A percentile compares a stretch with the other conserved stretches of the same genome.
Conservation (phyloP, 176 grass and related monocot genomes). For the Avena sativa region DNA sequence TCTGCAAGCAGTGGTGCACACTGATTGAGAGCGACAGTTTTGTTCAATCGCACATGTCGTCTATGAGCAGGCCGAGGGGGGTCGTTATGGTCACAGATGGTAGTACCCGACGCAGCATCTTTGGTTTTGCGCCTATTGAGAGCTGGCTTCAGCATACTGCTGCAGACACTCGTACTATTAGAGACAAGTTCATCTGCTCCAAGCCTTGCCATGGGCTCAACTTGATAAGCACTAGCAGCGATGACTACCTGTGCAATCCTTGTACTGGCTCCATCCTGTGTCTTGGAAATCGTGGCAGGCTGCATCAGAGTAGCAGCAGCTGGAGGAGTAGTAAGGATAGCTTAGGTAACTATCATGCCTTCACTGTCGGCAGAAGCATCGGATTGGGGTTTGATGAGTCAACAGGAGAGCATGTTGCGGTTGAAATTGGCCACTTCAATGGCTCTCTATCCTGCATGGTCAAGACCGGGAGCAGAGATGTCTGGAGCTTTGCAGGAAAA, state of each 20-base stretch:
- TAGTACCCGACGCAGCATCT: background rate
- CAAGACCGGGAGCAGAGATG: no score
- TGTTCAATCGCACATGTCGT: background rate
- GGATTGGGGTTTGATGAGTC: no score
- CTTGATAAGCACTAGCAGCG: constrained; percentile 19
- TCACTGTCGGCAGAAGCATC: no score
- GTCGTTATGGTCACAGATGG: background rate
- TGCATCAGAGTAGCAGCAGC: no score
- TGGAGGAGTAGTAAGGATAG: no score
- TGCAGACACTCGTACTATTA: no score
- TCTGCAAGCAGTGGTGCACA: constrained; percentile 13
- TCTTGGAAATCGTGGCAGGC: background rate
- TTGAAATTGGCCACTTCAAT: no score
- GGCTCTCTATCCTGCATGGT: no score
- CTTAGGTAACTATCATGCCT: no score
- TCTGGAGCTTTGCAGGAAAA: no score
- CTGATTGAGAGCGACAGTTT: constrained; percentile 16
- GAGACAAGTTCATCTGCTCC: constrained; percentile 21
- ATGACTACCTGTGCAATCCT: constrained; percentile 33
- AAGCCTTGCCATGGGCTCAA: constrained; percentile 35
- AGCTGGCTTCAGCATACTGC: background rate
- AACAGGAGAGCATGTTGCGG: no score
- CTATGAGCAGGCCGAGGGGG: no score
- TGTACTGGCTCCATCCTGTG: constrained; percentile 15
- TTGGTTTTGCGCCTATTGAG: background rate